phyloP scores from a whole-genome alignment of 2,329 filamentous ascomycete genomes.

The Arthrobotrys sinensis region DNA sequence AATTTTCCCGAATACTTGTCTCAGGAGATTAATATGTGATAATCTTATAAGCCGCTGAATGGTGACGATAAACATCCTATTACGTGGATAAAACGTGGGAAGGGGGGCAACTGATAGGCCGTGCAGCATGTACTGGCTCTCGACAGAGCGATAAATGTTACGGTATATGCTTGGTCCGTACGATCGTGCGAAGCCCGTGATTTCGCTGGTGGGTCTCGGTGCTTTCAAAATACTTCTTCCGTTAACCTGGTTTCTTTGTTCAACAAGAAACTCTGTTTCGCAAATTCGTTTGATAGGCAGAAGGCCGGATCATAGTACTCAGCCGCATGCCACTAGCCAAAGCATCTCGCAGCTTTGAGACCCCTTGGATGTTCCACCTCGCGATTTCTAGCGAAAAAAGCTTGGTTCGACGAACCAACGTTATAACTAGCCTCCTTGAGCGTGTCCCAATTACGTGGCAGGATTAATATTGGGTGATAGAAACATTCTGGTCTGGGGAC shows the following conservation, averaged over 20 bases:
- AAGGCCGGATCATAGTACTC: neutral
- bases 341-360: neutral
- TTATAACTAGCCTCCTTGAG: neutral
- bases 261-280: neutral
- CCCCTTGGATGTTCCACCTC: too few relatives aligned
- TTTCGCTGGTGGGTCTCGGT: too few relatives aligned
- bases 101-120: too few relatives aligned
- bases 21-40: neutral
- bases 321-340: neutral
- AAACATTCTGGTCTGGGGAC: too few relatives aligned
- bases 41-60: too few relatives aligned
- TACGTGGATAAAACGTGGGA: neutral
- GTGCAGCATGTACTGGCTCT: too few relatives aligned
- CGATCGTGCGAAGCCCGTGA: too few relatives aligned
- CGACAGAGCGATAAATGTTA: too few relatives aligned
- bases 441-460: neutral
- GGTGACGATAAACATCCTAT: neutral
- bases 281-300: neutral
- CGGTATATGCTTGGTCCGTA: too few relatives aligned
- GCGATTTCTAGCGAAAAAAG: neutral
- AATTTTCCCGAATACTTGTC: slow-evolving; percentile 8
- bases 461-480: too few relatives aligned
- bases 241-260: too few relatives aligned
- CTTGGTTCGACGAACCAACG: neutral
- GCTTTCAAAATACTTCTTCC: too few relatives aligned